Base-by-base conservation (phyloP, 352 stramenopile species). In the Globisporangium cylindrosporum region DNA sequence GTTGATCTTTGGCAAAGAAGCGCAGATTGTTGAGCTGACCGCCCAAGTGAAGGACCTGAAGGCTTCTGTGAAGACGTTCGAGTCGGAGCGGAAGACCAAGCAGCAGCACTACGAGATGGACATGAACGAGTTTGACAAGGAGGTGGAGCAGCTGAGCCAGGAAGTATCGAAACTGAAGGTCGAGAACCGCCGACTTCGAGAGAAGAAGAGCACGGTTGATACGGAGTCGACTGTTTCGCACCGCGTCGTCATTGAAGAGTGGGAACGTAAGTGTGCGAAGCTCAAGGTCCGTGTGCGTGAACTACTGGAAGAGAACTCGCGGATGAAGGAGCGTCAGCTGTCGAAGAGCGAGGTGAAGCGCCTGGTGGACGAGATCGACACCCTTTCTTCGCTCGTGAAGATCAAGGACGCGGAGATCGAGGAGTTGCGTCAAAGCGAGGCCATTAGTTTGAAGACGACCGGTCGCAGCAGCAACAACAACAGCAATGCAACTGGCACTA, bases 381-480 rank as follows among this genome's bases (percentile, higher is more conserved):
- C 76, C 22, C 77, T 93, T 6, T 75, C 75, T 3, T 65, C 48
- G 6, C 67, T 87, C 36, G 66, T 92, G 5, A 63, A 79, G 57
- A 73, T 87, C 49, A 88, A 89, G 56, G 81, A 92, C 20, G 53
- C 71, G 24, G 74, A 89, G 63, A 67, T 91, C 12, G 54, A 78
- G 49, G 73, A 67, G 41, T 58, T 92, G n/a, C 69, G 62, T 2
- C 57, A 43, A 20, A 32, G 48, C 5, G 63, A 73, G 43, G 22
- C 53, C 29, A 76, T 80, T 29, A 29, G 27, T 48, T 5, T 29
- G 41, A 58, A 46, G 27, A 56, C 48, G 5, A 53, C n/a, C n/a
- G 62, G 66, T 57, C 63, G 27, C 59, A 49, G 56, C 4, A 73
- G 14, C 27, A 73, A 14, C 24, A 71, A 51, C 56, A 68, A 46